These are phyloP conservation scores for Picochlorum sp. DNA, from an alignment of 139 green algal species.

Conservation along the genomic window DNA sequence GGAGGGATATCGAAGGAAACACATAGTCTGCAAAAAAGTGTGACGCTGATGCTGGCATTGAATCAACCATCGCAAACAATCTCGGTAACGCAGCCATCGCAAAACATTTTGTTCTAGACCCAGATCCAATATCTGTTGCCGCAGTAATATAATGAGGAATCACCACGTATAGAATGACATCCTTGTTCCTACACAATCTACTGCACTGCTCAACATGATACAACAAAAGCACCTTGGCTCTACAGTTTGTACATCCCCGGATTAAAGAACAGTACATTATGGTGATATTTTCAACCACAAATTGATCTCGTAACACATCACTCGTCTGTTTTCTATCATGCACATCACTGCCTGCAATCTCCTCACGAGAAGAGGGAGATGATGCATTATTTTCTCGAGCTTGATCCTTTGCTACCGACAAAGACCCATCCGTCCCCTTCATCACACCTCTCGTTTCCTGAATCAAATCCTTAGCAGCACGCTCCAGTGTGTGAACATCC, in stretches of 20 bases:
- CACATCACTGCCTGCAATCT: too few species aligned
- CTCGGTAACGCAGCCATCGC: slow-evolving; percentile 38
- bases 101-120: slow-evolving; percentile 30
- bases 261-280: slow-evolving; percentile 74
- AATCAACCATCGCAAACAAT: slow-evolving; percentile 31
- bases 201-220: slow-evolving; percentile 46
- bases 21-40: slow-evolving; percentile 90
- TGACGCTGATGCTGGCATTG: slow-evolving; percentile 46
- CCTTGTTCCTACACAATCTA: slow-evolving; percentile 54
- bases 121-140: slow-evolving; percentile 9
- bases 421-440: too few species aligned
- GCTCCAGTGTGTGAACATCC: too few species aligned
- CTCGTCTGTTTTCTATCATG: too few species aligned
- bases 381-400: too few species aligned
- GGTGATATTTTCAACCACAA: slow-evolving; percentile 22
- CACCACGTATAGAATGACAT: slow-evolving; percentile 66
- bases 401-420: too few species aligned
- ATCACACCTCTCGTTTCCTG: too few species aligned
- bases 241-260: slow-evolving; percentile 34
- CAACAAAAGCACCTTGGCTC: slow-evolving; percentile 28
- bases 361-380: too few species aligned
- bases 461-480: too few species aligned
- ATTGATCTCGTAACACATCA: neutral
- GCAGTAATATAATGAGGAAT: slow-evolving; percentile 76
- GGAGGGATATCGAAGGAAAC: slow-evolving; percentile 75